Evolutionary conservation across 306 rosid species (phyloP).

Genomic region (Bauhinia variegata): DNA sequence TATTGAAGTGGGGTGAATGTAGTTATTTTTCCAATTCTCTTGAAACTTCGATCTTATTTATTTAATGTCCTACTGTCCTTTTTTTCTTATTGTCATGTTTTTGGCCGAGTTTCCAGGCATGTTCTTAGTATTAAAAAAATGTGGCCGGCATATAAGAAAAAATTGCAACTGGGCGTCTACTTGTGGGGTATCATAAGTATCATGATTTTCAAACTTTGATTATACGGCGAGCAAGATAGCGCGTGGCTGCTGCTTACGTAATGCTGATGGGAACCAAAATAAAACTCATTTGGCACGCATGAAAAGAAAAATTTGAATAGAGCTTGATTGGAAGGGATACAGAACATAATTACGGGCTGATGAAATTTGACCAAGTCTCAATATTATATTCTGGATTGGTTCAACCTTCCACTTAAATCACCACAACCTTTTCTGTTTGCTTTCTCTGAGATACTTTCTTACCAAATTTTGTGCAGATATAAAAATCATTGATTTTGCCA

Average conservation of each 20-base stretch:
- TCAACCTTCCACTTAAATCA: conserved; percentile 21
- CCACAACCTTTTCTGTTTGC: conserved; percentile 6
- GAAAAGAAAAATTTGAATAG: not conserved
- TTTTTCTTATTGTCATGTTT: not conserved
- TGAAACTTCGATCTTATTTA: not conserved
- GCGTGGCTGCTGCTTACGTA: too few species aligned
- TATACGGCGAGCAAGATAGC: conserved; percentile 14
- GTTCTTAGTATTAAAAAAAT: not conserved
- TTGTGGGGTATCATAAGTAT: not conserved
- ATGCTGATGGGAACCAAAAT: not conserved
- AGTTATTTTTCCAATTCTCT: conserved; percentile 17
- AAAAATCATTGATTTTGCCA: not conserved
- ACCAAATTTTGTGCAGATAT: not conserved
- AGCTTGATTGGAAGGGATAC: not conserved
- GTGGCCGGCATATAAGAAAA: conserved; percentile 17
- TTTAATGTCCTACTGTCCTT: not conserved
- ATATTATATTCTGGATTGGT: conserved; percentile 1
- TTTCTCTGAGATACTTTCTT: not conserved
- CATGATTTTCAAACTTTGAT: conserved; percentile 35
- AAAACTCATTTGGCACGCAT: not conserved
- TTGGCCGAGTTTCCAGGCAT: conserved; percentile 19
- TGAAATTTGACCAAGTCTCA: not conserved
- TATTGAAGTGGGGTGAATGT: conserved; percentile 18
- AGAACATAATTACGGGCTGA: not conserved
- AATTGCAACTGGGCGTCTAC: not conserved